Evolutionary conservation across 169 alveolate genomes (phyloP).

Genomic region (Plasmodium ovale): DNA sequence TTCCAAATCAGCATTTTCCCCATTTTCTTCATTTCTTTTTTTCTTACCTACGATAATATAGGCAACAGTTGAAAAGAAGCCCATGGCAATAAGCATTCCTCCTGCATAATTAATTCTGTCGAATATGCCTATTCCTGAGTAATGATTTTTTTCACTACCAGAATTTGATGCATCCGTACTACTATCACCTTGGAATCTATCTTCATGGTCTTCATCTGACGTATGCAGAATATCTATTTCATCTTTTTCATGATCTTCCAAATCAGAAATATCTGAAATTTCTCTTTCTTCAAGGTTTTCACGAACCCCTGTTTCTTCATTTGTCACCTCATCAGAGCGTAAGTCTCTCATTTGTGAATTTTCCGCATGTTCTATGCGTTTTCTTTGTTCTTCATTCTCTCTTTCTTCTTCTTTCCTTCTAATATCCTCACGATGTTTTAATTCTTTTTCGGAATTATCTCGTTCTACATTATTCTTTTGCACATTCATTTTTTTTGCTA

Average conservation of each 20-base stretch:
- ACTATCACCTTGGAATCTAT: background rate
- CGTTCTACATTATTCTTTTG: background rate
- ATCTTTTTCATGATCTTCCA: background rate
- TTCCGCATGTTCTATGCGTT: too few species aligned
- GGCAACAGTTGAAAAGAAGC: background rate
- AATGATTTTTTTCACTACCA: background rate
- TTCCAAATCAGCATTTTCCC: background rate
- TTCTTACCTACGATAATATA: background rate
- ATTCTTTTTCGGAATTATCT: background rate
- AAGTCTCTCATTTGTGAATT: too few species aligned
- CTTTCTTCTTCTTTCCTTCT: conserved; percentile 1
- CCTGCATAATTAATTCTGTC: background rate
- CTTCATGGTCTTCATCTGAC: background rate
- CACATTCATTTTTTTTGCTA: conserved; percentile 1
- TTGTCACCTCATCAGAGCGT: too few species aligned
- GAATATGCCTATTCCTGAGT: background rate
- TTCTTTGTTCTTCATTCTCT: background rate
- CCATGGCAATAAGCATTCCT: background rate
- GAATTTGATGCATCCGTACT: background rate
- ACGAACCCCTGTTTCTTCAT: too few species aligned
- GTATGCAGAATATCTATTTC: background rate
- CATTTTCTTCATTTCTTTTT: background rate
- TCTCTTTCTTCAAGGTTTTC: too few species aligned
- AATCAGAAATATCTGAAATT: too few species aligned
- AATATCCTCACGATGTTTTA: background rate